Base-by-base conservation (phyloP, 345 rosid species). In the Rhizophora mangle region DNA sequence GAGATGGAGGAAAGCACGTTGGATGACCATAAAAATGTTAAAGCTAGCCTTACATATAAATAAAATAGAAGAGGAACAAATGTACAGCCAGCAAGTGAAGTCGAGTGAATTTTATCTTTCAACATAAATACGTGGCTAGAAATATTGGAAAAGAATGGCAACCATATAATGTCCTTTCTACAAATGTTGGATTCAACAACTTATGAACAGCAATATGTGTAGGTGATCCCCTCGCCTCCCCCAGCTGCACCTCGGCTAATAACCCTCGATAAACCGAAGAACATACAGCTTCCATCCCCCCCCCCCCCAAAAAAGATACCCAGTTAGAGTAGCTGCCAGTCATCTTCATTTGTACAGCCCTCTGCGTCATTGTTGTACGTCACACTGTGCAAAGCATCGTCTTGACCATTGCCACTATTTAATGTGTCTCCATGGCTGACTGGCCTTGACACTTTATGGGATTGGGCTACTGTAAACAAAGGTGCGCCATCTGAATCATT, bases 401-500 rank as follows among this genome's bases (percentile, higher is more conserved):
- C 83, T 31, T 19, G 64, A 24, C 53, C 75, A 7, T 52, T 58
- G 13, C 60, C 62, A 43, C 75, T 72, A 5, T 52, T 80, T 64
- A 46, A 37, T 24, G 6, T 59, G 63, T 54, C 69, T 61, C 26
- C 70, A 29, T 74, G 77, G 77, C 62, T 70, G 51, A 69, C 77
- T 1, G 62, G 43, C 76, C n/a, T 67, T 0, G 62, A 56, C 34
- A 37, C 31, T 55, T 52, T 51, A 49, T 46, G 84, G 32, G 80
- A 61, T 19, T 74, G 56, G 46, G 78, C 74, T 60, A 81, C 85
- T 0, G 87, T 84, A 71, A 95, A 88, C 54, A 95, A 70, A 4
- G 99, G 99, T 57, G 99, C 99, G 6, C 99, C 99, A 9, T 82
- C 78, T 5, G 99, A 88, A 66, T 86, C 93, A 56, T 84, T 86